Conservation (phyloP, 2,329 filamentous ascomycete species). For the Thielaviopsis cerberus region DNA sequence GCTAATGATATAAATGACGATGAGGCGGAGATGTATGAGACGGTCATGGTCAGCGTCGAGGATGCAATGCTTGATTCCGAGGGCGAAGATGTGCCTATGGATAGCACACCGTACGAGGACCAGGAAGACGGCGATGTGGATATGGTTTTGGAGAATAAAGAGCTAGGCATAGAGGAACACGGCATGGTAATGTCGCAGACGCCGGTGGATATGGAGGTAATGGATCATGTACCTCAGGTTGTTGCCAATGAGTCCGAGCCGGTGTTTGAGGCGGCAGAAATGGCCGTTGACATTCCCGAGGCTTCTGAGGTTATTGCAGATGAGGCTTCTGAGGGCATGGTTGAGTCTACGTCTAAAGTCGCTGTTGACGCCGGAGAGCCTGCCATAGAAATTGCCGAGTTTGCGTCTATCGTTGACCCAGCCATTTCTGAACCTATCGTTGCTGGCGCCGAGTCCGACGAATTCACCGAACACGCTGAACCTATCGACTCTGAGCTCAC, state of each 20-base stretch:
- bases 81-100: neutral
- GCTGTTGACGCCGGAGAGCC: no score
- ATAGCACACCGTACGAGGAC: neutral
- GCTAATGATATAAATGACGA: neutral
- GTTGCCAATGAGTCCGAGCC: no score
- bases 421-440: no score
- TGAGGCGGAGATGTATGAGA: neutral
- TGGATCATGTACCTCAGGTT: neutral
- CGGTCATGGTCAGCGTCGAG: neutral
- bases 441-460: no score
- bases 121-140: slow-evolving; percentile 3
- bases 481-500: no score
- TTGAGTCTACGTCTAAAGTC: no score
- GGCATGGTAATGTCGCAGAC: neutral
- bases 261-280: no score
- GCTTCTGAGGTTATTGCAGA: no score
- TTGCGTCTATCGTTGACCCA: neutral
- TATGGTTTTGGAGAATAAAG: slow-evolving; percentile 3
- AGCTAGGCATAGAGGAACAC: neutral
- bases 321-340: no score
- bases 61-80: neutral
- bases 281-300: no score
- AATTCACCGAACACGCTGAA: no score
- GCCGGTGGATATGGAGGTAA: neutral
- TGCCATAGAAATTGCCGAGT: no score